phyloP scores from a whole-genome alignment of 805 yeast genomes.

The Barnettozyma pratensis region DNA sequence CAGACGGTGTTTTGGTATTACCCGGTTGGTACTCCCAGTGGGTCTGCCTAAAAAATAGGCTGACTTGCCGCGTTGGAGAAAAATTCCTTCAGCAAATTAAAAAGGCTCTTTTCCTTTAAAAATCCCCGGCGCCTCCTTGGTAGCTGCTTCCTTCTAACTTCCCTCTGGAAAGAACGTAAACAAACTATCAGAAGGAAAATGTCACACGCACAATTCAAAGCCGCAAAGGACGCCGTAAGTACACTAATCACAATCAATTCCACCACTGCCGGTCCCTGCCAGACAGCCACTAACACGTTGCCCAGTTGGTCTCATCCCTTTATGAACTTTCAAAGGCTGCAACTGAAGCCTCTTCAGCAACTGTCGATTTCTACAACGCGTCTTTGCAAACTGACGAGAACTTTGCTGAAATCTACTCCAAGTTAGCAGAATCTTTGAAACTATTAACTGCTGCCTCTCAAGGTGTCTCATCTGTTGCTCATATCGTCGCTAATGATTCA shows the following conservation, averaged over 20 bases:
- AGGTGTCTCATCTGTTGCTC: conserved; percentile 25
- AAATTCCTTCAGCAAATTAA: background rate
- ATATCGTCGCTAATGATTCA: conserved; percentile 11
- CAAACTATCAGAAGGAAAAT: conserved; percentile 4
- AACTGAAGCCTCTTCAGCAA: conserved; percentile 73
- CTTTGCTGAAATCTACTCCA: conserved; percentile 39
- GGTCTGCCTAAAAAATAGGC: too few species aligned
- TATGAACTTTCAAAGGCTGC: conserved; percentile 86
- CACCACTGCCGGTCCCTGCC: background rate
- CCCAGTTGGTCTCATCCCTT: conserved; percentile 67
- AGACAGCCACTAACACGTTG: conserved; percentile 1
- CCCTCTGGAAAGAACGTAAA: background rate
- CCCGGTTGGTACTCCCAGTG: too few species aligned
- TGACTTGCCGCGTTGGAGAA: too few species aligned
- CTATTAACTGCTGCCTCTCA: conserved; percentile 33
- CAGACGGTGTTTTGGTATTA: too few species aligned
- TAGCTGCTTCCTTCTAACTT: background rate
- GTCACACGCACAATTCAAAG: conserved; percentile 21
- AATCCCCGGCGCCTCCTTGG: background rate
- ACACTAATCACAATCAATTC: background rate
- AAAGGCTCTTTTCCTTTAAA: background rate
- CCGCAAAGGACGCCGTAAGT: conserved; percentile 24
- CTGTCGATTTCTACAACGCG: conserved; percentile 68
- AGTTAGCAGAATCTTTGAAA: conserved; percentile 37
- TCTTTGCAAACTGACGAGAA: conserved; percentile 43